A percentile compares a stretch with the other conserved stretches of the same genome.
phyloP scores from a whole-genome alignment of 225 moss, liverwort and hornwort genomes.

The Pleurozium schreberi region DNA sequence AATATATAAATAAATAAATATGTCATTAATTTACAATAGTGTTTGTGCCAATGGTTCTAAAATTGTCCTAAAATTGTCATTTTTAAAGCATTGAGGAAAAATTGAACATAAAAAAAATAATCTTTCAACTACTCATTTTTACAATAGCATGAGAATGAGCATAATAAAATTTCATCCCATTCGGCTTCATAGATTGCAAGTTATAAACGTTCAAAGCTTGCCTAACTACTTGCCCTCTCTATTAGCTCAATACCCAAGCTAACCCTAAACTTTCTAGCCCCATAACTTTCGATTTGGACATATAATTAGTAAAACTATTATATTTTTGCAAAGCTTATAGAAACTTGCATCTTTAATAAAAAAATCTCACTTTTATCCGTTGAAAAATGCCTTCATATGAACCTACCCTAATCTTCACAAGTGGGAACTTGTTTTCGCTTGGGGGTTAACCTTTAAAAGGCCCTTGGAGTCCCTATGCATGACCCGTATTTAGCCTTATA shows the following conservation, averaged over 20 bases:
- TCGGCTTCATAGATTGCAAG: accelerated
- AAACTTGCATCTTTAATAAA: accelerated
- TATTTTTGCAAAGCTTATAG: not conserved
- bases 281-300: not conserved
- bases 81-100: not conserved
- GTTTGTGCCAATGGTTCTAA: not conserved
- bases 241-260: accelerated
- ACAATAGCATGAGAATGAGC: not conserved
- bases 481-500: too few species aligned
- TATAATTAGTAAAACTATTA: accelerated
- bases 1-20: too few species aligned
- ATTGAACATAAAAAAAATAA: too few species aligned
- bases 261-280: not conserved
- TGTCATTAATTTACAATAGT: too few species aligned
- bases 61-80: not conserved
- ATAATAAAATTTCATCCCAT: accelerated
- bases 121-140: too few species aligned
- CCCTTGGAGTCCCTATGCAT: too few species aligned
- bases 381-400: not conserved
- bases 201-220: not conserved
- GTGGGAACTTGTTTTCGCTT: not conserved
- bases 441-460: too few species aligned
- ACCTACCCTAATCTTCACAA: accelerated
- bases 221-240: not conserved
- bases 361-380: too few species aligned